Percentiles rank a stretch among this genome's conserved stretches.
Evolutionary conservation across 495 filamentous ascomycete genomes (phyloP).

Genomic region (Xylaria curta): DNA sequence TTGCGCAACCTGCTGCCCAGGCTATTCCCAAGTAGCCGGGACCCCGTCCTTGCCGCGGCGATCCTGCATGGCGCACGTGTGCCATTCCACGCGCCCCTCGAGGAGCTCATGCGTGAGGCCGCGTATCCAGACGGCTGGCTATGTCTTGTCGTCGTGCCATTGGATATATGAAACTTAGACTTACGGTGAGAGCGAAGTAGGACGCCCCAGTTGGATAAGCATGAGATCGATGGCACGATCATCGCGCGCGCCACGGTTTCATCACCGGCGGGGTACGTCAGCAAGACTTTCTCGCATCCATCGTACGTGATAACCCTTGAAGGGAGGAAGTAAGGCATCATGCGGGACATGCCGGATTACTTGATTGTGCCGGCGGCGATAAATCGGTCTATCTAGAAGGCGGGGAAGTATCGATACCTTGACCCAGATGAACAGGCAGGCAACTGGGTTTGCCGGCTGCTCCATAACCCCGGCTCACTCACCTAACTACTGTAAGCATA

Average conservation of each 20-base stretch:
- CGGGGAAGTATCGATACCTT: not conserved
- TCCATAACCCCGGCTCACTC: not conserved
- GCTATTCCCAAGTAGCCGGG: constrained; percentile 86
- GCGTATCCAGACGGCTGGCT: constrained; percentile 94
- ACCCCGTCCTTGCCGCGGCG: constrained; percentile 87
- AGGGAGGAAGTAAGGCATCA: not conserved
- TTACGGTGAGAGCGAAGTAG: too few relatives aligned
- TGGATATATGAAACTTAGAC: constrained; percentile 33
- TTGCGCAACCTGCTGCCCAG: constrained; percentile 78
- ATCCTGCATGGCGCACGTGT: constrained; percentile 87
- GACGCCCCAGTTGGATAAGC: not conserved
- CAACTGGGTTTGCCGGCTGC: not conserved
- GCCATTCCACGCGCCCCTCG: constrained; percentile 81
- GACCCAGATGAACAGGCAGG: not conserved
- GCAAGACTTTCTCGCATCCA: not conserved
- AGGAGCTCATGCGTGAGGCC: constrained; percentile 80
- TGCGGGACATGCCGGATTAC: not conserved
- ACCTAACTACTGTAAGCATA: not conserved
- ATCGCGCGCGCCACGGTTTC: not conserved
- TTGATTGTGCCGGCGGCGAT: not conserved
- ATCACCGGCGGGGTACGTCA: not conserved
- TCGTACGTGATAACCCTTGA: not conserved
- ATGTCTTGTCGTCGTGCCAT: constrained; percentile 72
- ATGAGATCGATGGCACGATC: not conserved
- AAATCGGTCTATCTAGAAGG: not conserved